Conservation (phyloP, 345 rosid species). For the Hevea brasiliensis region DNA sequence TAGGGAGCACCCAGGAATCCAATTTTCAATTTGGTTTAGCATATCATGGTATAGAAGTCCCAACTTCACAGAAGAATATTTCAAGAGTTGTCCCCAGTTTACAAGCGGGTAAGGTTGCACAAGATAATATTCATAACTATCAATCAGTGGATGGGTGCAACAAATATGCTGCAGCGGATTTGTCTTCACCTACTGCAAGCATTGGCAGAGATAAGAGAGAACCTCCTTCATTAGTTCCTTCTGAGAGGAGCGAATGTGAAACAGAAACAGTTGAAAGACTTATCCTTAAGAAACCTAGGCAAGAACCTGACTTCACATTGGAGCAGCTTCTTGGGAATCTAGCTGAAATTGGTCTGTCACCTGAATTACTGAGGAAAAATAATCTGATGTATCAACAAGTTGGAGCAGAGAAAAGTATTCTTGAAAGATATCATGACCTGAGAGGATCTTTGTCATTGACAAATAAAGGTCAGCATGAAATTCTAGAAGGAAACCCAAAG, state of each 20-base stretch:
- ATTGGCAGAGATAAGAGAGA: slow-evolving; percentile 4
- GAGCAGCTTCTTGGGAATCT: slow-evolving; percentile 14
- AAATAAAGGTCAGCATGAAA: slow-evolving; percentile 11
- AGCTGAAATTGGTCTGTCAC: neutral
- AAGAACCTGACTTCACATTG: slow-evolving; percentile 24
- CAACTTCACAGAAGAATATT: slow-evolving; percentile 5
- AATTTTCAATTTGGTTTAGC: neutral
- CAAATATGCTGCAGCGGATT: slow-evolving; percentile 5
- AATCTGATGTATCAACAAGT: neutral
- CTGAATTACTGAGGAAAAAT: slow-evolving; percentile 8
- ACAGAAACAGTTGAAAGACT: slow-evolving; percentile 14
- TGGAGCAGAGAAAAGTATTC: neutral
- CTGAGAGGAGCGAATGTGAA: slow-evolving; percentile 3
- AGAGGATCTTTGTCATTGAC: neutral
- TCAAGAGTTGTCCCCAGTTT: slow-evolving; percentile 8
- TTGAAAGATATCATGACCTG: slow-evolving; percentile 5
- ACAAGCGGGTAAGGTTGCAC: neutral
- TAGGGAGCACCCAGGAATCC: slow-evolving; percentile 2
- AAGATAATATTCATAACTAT: neutral
- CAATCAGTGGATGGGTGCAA: neutral
- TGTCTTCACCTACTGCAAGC: neutral
- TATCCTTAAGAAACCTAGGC: slow-evolving; percentile 25
- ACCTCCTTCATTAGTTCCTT: slow-evolving; percentile 6
- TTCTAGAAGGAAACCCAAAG: slow-evolving; percentile 14
- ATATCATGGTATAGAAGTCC: neutral